phyloP scores from a whole-genome alignment of 306 rosid species.

The Begonia peltatifolia region DNA sequence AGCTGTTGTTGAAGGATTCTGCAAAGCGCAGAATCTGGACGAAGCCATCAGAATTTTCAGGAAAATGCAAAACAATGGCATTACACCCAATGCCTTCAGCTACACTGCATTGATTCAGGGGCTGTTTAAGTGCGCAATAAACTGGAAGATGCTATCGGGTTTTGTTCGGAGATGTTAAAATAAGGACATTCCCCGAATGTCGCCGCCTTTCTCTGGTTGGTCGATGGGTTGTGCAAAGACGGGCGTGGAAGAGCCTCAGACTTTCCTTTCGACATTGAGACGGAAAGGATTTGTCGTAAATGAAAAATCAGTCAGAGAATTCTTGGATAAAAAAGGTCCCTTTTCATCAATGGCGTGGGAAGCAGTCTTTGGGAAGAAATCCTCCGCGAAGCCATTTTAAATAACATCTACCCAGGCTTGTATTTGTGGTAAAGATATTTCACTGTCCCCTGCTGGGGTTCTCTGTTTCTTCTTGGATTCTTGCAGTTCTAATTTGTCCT shows the following conservation, averaged over 20 bases:
- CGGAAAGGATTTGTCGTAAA: constrained; percentile 55
- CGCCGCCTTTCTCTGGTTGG: constrained; percentile 53
- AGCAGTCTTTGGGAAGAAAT: constrained; percentile 60
- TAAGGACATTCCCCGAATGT: constrained; percentile 69
- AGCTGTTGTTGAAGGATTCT: constrained; percentile 78
- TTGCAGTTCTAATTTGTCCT: too few relatives aligned
- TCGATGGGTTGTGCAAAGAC: constrained; percentile 46
- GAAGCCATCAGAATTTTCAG: constrained; percentile 68
- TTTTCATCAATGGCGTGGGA: constrained; percentile 54
- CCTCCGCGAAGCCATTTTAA: constrained; percentile 23
- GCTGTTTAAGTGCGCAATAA: constrained; percentile 32
- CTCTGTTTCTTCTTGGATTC: too few relatives aligned
- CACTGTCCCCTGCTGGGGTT: too few relatives aligned
- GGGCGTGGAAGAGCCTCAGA: constrained; percentile 51
- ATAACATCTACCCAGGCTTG: constrained; percentile 5
- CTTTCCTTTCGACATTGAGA: constrained; percentile 31
- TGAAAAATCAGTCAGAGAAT: constrained; percentile 58
- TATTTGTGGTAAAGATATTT: too few relatives aligned
- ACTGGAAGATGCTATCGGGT: constrained; percentile 40
- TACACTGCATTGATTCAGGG: constrained; percentile 66
- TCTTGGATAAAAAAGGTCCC: constrained; percentile 52
- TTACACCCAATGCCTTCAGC: constrained; percentile 69
- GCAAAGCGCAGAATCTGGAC: constrained; percentile 55
- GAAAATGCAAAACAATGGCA: constrained; percentile 67
- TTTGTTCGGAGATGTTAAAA: constrained; percentile 80